Evolutionary conservation across 2,329 filamentous ascomycete genomes (phyloP).

Genomic region (Nemania sp.): DNA sequence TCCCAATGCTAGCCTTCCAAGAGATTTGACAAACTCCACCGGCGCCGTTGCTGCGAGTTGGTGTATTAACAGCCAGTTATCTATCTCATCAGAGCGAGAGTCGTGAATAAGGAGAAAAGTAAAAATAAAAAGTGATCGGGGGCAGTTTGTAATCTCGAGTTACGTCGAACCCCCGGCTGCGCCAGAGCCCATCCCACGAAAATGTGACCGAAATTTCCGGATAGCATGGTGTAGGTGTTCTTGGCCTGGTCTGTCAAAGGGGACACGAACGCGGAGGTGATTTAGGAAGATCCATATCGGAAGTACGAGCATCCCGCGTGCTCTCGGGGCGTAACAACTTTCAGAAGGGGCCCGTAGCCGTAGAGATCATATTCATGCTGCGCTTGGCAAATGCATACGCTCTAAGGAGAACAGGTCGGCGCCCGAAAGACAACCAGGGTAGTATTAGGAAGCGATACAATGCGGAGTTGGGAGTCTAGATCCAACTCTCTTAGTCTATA

Average conservation of each 20-base stretch:
- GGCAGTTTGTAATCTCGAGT: conserved; percentile 36
- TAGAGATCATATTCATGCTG: conserved; percentile 21
- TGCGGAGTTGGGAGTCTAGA: conserved; percentile 32
- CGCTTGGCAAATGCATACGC: conserved; percentile 28
- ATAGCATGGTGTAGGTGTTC: conserved; percentile 13
- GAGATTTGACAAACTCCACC: conserved; percentile 36
- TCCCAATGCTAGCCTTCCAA: conserved; percentile 42
- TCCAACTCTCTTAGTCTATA: conserved; percentile 41
- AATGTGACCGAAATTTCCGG: conserved; percentile 18
- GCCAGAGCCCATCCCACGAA: conserved; percentile 11
- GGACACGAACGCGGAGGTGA: conserved; percentile 6
- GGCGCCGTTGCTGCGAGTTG: conserved; percentile 43
- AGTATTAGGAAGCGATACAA: conserved; percentile 40
- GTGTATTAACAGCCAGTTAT: conserved; percentile 42
- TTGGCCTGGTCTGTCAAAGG: conserved; percentile 4
- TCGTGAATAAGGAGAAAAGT: conserved; percentile 39
- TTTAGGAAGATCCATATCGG: not conserved
- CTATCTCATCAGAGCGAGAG: conserved; percentile 43
- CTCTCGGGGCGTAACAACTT: not conserved
- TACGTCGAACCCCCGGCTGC: conserved; percentile 33
- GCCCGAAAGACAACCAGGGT: conserved; percentile 25
- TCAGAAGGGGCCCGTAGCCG: not conserved
- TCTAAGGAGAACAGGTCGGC: conserved; percentile 26
- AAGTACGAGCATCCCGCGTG: conserved; percentile 10
- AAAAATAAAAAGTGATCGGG: conserved; percentile 32